Evolutionary conservation across 2,329 filamentous ascomycete genomes (phyloP), one percentile per base, ranked within the genome.

Genomic region (Cladosporium sp.): DNA sequence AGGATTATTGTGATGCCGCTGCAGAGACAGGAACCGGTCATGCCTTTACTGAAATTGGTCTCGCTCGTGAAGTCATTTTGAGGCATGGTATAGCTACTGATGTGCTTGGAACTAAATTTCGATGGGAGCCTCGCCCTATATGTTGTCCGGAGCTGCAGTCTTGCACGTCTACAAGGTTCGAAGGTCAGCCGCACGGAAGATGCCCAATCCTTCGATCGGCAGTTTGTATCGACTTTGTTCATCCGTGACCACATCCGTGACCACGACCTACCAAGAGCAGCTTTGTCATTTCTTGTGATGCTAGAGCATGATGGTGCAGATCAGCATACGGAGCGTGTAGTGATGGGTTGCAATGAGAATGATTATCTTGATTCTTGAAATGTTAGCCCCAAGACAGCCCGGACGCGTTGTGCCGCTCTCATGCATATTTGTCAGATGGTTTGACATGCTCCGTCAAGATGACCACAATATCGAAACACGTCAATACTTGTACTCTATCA

Each of bases 1-100:
- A 85, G 80, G 16, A 77, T 82, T 1, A 85, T 80, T 18, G 72
- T 75, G 68, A 82, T 79, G 28, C 74, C 79, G 2, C 62, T 61
- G 40, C 69, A 69, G n/a, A 70, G 68, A 52, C 69, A 70, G 37
- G 65, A 62, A 29, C 69, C 68, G 26, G 50, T 66, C 62, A 35
- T 65, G 11, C 70, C 70, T 6, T 75, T 67, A 49, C 69, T 65
- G 71, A 80, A 80, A 11, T 73, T 35, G 28, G 73, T 72, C 3
- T 65, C 11, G 33, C 71, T 67, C 66, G 26, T 12, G 16, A 3
- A 10, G 10, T 46, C 23, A 7, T 7, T 21, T 4, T 23, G n/a
- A 7, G 56, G 28, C 16, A 37, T 26, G 37, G 28, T 46, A 7
- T 40, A 3, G 8, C 8, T 46, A n/a, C n/a, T 12, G 5, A 8